Evolutionary conservation across 2,329 filamentous ascomycete genomes (phyloP), one percentile per base, ranked within the genome.

Genomic region (Biscogniauxia sp.): DNA sequence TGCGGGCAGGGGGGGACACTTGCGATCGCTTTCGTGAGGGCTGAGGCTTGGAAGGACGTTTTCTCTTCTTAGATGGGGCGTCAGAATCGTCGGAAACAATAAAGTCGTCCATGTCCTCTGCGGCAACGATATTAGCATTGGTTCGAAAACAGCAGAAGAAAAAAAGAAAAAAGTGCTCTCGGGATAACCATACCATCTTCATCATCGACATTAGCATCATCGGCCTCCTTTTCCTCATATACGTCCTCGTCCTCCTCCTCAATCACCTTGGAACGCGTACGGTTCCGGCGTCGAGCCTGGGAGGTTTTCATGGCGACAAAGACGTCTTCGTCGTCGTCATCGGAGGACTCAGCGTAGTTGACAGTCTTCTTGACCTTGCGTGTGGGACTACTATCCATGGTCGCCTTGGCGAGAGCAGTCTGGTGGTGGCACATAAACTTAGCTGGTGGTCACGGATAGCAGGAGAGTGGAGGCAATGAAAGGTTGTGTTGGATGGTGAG

Each of bases 51-150:
- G 81, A 70, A 2, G 85, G 74, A n/a, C 89, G 83, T 76, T 96
- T 97, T 69, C 89, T 79, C 77, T 96, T 97, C 72, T 86, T 90
- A 0, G 89, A 80, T 23, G 81, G 71, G 19, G 87, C 90, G 54
- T 96, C 93, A 0, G 92, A 94, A 51, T 96, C 92, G 69, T 97
- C 93, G 0, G 90, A 87, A 4, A 90, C 93, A 23, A 98, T 82
- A 70, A 98, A 98, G 73, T 97, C 91, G 63, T 89, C 92, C 79
- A 96, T 86, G 57, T 95, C 91, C 77, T 82, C 79, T 84, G 54
- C 51, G 2, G 17, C 5, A 23, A 41, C 15, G 17, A 2, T 13
- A 32, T 23, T 20, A 15, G 19, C 3, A n/a, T 45, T 54, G 1
- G n/a, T 20, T 52, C 52, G n/a, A 19, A 53, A 13, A 7, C 6